Conservation (phyloP, 2,329 filamentous ascomycete species). For the Colletotrichum australisinense region DNA sequence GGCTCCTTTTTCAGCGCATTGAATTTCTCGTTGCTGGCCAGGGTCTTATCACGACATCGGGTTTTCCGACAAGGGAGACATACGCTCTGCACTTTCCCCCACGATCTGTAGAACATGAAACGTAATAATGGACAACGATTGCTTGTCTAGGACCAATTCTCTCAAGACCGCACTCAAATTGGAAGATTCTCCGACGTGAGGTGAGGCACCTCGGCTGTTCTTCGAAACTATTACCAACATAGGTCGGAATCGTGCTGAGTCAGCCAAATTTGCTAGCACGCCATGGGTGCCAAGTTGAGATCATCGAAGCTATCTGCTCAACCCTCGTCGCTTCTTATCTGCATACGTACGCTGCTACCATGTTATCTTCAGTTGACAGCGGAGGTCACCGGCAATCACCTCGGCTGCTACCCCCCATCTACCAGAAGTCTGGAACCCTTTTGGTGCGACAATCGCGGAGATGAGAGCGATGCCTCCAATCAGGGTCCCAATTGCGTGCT, state of each 20-base stretch:
- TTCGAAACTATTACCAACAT: not conserved
- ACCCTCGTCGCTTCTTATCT: conserved; percentile 18
- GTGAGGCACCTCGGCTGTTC: not conserved
- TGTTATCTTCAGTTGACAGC: not conserved
- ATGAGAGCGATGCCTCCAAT: conserved; percentile 7
- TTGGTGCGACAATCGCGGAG: conserved; percentile 1
- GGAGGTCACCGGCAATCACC: not conserved
- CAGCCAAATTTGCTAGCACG: conserved; percentile 6
- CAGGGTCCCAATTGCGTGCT: conserved; percentile 29
- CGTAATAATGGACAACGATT: not conserved
- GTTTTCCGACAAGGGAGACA: not conserved
- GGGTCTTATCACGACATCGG: not conserved
- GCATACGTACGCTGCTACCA: not conserved
- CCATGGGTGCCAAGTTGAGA: conserved; percentile 20
- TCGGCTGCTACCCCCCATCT: not conserved
- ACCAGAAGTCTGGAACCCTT: not conserved
- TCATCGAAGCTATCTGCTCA: conserved; percentile 8
- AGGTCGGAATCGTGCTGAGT: not conserved
- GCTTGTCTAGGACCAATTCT: not conserved
- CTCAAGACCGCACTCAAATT: not conserved
- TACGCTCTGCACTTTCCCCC: not conserved
- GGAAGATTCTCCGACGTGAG: not conserved
- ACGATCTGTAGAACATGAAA: not conserved
- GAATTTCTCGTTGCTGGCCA: not conserved
- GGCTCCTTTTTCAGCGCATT: not conserved